phyloP scores from a whole-genome alignment of 2,329 filamentous ascomycete genomes.

The Aspergillus sp. region DNA sequence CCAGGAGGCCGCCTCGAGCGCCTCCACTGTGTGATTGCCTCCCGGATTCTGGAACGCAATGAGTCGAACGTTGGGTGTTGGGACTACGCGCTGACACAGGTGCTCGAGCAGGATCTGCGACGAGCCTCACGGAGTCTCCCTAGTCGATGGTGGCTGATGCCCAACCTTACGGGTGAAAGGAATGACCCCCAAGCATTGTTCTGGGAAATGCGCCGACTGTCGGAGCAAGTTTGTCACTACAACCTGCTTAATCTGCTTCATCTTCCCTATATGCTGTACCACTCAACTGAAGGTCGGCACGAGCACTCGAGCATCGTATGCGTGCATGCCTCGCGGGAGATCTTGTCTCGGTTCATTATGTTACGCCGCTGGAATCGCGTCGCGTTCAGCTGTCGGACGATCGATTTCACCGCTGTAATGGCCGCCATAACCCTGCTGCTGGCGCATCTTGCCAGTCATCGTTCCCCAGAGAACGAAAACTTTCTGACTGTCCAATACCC shows the following conservation, averaged over 20 bases:
- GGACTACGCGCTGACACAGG: constrained; percentile 45
- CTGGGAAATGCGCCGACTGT: constrained; percentile 36
- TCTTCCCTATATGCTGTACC: constrained; percentile 54
- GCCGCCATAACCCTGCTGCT: constrained; percentile 45
- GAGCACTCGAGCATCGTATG: constrained; percentile 53
- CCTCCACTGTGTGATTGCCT: constrained; percentile 45
- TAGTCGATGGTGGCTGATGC: constrained; percentile 50
- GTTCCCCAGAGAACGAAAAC: background rate
- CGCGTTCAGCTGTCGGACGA: constrained; percentile 47
- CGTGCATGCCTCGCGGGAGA: constrained; percentile 52
- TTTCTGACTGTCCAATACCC: background rate
- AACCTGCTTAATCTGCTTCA: constrained; percentile 55
- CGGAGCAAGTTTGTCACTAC: constrained; percentile 54
- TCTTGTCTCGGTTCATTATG: constrained; percentile 51
- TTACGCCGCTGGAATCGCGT: constrained; percentile 45
- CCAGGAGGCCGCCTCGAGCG: constrained; percentile 49
- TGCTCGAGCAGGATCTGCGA: constrained; percentile 48
- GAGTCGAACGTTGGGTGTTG: constrained; percentile 20
- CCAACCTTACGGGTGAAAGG: constrained; percentile 15
- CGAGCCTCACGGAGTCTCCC: constrained; percentile 44
- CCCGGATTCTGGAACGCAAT: constrained; percentile 53
- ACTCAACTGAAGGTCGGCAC: constrained; percentile 33
- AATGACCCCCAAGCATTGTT: constrained; percentile 22
- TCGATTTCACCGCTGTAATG: constrained; percentile 52
- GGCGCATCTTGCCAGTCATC: constrained; percentile 48